Base-by-base conservation (phyloP, 768 basidiomycete genomes). In the Macrolepiota fuliginosa region DNA sequence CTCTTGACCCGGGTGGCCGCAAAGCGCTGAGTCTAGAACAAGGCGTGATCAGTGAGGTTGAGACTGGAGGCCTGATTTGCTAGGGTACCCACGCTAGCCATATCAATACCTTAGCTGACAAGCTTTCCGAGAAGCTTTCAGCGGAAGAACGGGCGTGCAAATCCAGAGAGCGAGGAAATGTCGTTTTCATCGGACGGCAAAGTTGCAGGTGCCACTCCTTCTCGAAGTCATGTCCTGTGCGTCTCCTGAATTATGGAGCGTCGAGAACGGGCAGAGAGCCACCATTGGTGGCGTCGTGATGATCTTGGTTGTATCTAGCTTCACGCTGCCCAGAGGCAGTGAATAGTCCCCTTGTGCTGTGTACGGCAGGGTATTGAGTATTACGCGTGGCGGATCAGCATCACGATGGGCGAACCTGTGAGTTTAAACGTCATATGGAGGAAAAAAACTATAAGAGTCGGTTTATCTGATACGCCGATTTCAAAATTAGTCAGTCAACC, bases 91-190 rank as follows among this genome's bases (percentile, higher is more conserved):
- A 59, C 58, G 58, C 36, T 51, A 52, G 39, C 58, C 51, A 52
- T 54, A 61, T 54, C 59, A 61, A 54, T 39, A 61, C 53, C 46
- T 46, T 39, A 55, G 35, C 46, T 61, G 60, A 61, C 60, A 61
- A 37, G 45, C 60, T 61, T 61, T 61, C 60, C 52, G 46, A 61
- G 60, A 61, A 49, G 36, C 22, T 55, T 55, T 61, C 45, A 61
- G 53, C 60, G 60, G 60, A 46, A 49, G 53, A 61, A 55, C 12
- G 53, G 24, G 46, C 22, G 19, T 54, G 60, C 60, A 61, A 61
- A 61, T 55, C 60, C 42, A 49, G 35, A 37, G 29, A 12, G 59
- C 19, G 29, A 59, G 45, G 19, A 25, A 61, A 61, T 55, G 53
- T 61, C 60, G 60, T 49, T 54, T 59, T 54, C 60, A 39, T 49